Base-by-base conservation (phyloP, 805 yeast genomes). In the Candida ponderosae region DNA sequence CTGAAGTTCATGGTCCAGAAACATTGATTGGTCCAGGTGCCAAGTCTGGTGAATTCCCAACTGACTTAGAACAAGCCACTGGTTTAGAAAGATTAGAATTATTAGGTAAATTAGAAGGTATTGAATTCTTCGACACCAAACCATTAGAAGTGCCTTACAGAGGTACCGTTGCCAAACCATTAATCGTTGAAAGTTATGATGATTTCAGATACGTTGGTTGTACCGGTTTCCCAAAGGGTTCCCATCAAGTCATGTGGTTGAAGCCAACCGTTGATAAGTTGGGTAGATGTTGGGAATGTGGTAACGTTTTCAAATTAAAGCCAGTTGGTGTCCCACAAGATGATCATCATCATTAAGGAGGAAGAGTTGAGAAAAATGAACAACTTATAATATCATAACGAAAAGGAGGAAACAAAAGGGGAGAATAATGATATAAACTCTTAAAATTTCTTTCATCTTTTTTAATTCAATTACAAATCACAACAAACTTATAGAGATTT, bases 261-360 rank as follows among this genome's bases (percentile, higher is more conserved):
- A 80, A 79, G 66, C 94, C 94, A 54, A 82, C 88, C 50, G 76
- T 72, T 47, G 84, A 76, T 35, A 71, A 85, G 65, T 82, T 82
- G 44, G 84, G 84, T 51, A 87, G 98, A 79, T 93, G 97, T 71
- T 86, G 96, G 96, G 96, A 93, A 66, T 90, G 97, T 66, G 98
- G 98, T 66, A 81, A 89, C 52, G 95, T 88, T 50, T 90, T 83
- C 74, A 79, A 84, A 57, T 68, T 89, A 54, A 84, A 88, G 68
- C 81, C 80, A 68, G 74, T 89, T 55, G 97, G 96, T 65, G 82
- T 79, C 50, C 82, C 81, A 50, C 74, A 66, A 44, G 77, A 68
- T 54, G 79, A 74, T 59, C 73, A 69, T 60, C 52, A 52, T 44
- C 54, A 50, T 30, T 31, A 26, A 19, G n/a, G n/a, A n/a, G n/a